Conservation (phyloP, 2,329 filamentous ascomycete species). For the Emmonsia crescens region DNA sequence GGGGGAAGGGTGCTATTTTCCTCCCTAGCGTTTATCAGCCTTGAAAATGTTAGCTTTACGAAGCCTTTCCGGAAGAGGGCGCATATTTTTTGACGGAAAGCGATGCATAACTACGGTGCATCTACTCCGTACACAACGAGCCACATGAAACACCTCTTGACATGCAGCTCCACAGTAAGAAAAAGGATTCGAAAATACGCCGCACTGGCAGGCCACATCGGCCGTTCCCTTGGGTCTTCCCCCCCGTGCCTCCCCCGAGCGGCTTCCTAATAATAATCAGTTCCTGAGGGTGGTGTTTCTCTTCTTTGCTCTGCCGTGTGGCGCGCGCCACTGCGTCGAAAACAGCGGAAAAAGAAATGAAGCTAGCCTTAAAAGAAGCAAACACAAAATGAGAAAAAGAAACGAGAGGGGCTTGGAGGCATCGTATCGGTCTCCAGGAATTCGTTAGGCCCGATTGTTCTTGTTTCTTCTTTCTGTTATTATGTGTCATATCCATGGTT, state of each 20-base stretch:
- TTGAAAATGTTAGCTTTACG: neutral
- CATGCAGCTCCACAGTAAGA: neutral
- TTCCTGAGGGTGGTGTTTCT: neutral
- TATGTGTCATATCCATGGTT: neutral
- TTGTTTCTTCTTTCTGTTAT: neutral
- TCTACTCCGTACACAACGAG: no score
- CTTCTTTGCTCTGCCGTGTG: neutral
- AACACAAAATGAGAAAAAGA: constrained; percentile 1
- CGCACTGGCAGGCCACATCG: neutral
- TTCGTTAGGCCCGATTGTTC: neutral
- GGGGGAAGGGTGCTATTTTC: neutral
- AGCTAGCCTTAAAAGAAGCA: constrained; percentile 3
- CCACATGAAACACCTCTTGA: neutral
- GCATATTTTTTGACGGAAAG: neutral
- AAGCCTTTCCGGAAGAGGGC: neutral
- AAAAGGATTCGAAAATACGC: neutral
- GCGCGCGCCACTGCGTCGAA: neutral
- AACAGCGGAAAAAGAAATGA: neutral
- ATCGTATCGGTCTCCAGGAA: neutral
- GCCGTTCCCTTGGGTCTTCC: neutral
- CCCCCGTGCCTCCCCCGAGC: neutral
- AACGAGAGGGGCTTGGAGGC: neutral
- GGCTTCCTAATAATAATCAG: neutral
- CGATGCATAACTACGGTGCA: neutral
- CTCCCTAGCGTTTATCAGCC: neutral